Evolutionary conservation across 257 asterid species (phyloP), one percentile per base, ranked within the genome.

Genomic region (Rhazya stricta): DNA sequence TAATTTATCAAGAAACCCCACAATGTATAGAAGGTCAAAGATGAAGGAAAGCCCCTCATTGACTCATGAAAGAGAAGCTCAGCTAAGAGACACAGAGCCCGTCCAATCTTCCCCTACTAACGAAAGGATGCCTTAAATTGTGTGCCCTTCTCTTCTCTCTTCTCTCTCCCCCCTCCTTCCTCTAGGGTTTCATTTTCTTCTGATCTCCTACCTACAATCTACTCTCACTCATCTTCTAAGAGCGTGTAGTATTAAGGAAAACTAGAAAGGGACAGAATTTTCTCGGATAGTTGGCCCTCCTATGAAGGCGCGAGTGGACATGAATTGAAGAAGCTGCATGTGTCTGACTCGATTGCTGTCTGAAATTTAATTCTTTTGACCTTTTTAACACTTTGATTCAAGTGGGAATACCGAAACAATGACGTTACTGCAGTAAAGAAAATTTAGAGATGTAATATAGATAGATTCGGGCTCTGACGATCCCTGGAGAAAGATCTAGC

Each of bases 131-230:
- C 65, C 78, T 74, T 66, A 48, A 63, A 4, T 46, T 74, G 71
- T 74, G 76, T 72, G 76, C 76, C 76, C 11, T 74, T 9, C 54
- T 60, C 69, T n/a, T 27, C 45, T 42, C 69, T 29, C 32, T 18
- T n/a, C 27, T 67, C 18, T 15, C 43, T 16, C 29, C 16, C 61
- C 11, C 50, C 21, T 4, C n/a, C 27, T 29, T 4, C 21, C 30
- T 39, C 69, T 34, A 43, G 48, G 16, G 2, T 41, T 25, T 68
- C 56, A 42, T 43, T 21, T 39, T 23, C 13, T 36, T 19, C 13
- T 43, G 11, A 43, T 43, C 9, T 43, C 11, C 13, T 43, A 8
- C 11, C 5, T 9, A 39, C 43, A 3, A 0, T 10, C 48, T 43
- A 8, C n/a, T n/a, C n/a, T 43, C 13, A 43, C 48, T 43, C 48